Conservation (phyloP, 2,329 filamentous ascomycete species). For the Colletotrichum noveboracense region DNA sequence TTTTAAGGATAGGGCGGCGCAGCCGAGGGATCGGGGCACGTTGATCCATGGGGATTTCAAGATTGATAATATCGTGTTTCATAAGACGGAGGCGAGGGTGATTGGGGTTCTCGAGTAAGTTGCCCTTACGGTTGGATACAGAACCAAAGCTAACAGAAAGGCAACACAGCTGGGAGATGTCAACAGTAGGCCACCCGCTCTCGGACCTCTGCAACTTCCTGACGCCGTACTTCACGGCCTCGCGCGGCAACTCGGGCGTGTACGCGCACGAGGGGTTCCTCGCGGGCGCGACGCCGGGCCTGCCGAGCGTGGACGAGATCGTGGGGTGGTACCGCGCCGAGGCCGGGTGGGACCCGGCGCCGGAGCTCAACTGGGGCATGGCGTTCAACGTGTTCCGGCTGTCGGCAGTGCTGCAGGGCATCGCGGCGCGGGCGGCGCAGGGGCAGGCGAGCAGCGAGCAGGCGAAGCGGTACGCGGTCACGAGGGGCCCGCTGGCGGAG, state of each 20-base stretch:
- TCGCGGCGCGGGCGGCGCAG: slow-evolving; percentile 84
- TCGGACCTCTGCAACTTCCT: slow-evolving; percentile 86
- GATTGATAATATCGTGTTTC: slow-evolving; percentile 89
- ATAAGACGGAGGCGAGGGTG: slow-evolving; percentile 84
- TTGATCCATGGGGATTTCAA: slow-evolving; percentile 97
- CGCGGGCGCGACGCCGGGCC: slow-evolving; percentile 67
- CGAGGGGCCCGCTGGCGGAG: slow-evolving; percentile 75
- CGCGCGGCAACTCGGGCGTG: slow-evolving; percentile 30
- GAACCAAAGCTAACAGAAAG: not conserved
- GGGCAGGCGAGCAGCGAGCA: slow-evolving; percentile 89
- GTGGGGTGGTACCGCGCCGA: slow-evolving; percentile 47
- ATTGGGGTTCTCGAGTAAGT: slow-evolving; percentile 86
- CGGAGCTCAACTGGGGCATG: slow-evolving; percentile 65
- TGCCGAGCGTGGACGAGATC: slow-evolving; percentile 51
- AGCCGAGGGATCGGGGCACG: slow-evolving; percentile 78
- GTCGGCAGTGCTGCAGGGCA: slow-evolving; percentile 79
- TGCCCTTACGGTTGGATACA: not conserved
- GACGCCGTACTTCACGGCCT: slow-evolving; percentile 44
- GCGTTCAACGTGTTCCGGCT: slow-evolving; percentile 68
- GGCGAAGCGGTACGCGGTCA: slow-evolving; percentile 73
- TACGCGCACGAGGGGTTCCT: slow-evolving; percentile 58
- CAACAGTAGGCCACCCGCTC: slow-evolving; percentile 93
- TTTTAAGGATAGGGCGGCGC: slow-evolving; percentile 71
- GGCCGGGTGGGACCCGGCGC: slow-evolving; percentile 73
- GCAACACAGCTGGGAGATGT: slow-evolving; percentile 85